Evolutionary conservation across 805 yeast species (phyloP), one percentile per base, ranked within the genome.

Genomic region (Nakazawaea peltata): DNA sequence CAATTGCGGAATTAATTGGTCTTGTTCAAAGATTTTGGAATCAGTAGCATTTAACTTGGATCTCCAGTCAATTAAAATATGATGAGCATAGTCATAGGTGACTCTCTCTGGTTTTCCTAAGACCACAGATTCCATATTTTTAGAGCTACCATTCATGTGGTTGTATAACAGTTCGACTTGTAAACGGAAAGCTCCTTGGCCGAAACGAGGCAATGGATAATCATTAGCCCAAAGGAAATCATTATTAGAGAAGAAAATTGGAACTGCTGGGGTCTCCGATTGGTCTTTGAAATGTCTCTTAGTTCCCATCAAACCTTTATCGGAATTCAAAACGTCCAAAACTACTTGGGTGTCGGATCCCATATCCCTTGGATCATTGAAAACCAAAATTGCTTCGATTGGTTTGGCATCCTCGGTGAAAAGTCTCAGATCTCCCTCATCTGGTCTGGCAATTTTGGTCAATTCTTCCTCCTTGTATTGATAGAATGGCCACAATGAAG

Each of bases 181-280:
- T 34, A 73, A 68, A 41, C 90, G 65, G 48, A 83, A 80, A 2
- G 90, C 94, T 18, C 97, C 97, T 59, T 87, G 95, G 5, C 96
- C 97, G 49, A 85, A 82, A 37, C 97, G 67, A 16, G 94, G 85
- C 36, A 79, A 57, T 12, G 53, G 57, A 54, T 80, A 88, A 48
- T 80, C 86, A 50, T 83, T 87, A 13, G 95, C 84, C 95, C 95
- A 88, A 23, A 81, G 49, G 49, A 84, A 71, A 56, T 88, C 97
- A 50, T 81, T 73, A 56, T 85, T 86, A 28, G 90, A 80, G 57
- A 84, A 86, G 41, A 75, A 71, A 14, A 83, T 77, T 3, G 92
- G 94, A 2, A 81, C 63, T 2, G 73, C 59, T 28, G 85, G 88
- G 10, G 55, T 54, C 14, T 52, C 21, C 1, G 49, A 41, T 30